Conservation (phyloP, 1,284 basidiomycete species). For the Ceratobasidium sp. region DNA sequence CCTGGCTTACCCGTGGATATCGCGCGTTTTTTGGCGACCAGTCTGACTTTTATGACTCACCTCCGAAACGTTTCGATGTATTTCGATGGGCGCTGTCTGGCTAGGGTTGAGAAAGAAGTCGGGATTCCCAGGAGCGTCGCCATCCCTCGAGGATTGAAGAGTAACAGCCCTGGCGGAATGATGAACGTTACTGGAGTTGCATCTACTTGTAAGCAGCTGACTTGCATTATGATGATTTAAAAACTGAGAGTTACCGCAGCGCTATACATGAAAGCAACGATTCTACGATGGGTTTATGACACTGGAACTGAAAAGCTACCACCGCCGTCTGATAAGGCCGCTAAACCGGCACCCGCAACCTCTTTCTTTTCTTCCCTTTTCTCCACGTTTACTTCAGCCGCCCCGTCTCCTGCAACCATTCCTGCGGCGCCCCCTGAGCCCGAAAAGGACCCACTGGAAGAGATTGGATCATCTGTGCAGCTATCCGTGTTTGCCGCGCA, state of each 20-base stretch:
- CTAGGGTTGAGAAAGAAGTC: constrained; percentile 75
- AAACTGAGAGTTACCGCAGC: constrained; percentile 56
- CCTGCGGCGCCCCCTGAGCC: constrained; percentile 52
- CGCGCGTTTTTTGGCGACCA: constrained; percentile 89
- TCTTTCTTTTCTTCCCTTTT: constrained; percentile 82
- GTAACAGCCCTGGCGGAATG: constrained; percentile 59
- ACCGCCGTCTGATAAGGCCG: constrained; percentile 47
- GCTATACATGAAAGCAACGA: constrained; percentile 82
- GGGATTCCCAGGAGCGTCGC: constrained; percentile 67
- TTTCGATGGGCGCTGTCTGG: constrained; percentile 82
- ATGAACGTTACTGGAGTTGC: constrained; percentile 78
- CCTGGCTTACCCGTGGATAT: constrained; percentile 85
- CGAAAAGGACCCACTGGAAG: constrained; percentile 63
- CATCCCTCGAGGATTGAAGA: constrained; percentile 64
- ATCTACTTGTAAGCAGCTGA: constrained; percentile 64
- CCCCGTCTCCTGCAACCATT: constrained; percentile 57
- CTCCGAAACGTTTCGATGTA: constrained; percentile 81
- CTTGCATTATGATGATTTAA: constrained; percentile 3
- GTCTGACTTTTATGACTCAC: constrained; percentile 92
- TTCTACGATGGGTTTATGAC: constrained; percentile 83
- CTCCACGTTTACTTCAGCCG: constrained; percentile 64
- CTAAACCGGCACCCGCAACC: constrained; percentile 55
- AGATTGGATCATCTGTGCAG: constrained; percentile 73
- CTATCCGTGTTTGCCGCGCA: constrained; percentile 87
- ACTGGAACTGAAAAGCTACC: constrained; percentile 72